These are phyloP conservation scores for Saccharomycopsis olivae DNA, from an alignment of 805 yeast genomes.

Conservation along the genomic window DNA sequence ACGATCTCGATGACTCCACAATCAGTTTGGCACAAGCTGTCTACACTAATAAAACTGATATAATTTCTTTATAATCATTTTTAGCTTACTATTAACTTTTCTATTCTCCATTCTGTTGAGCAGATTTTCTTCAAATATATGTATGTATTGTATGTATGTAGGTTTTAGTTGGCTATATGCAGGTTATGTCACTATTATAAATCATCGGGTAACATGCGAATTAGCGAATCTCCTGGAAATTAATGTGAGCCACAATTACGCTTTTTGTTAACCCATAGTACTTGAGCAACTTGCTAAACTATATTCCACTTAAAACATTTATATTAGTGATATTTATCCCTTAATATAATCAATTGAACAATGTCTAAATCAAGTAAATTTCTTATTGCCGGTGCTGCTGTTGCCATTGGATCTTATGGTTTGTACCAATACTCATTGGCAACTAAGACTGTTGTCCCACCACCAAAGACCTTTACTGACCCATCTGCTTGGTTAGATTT, in stretches of 20 bases:
- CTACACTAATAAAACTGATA: constrained; percentile 23
- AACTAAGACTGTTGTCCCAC: neutral
- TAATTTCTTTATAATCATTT: neutral
- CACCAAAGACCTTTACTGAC: constrained; percentile 40
- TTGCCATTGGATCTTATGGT: neutral
- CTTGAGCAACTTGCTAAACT: too few relatives aligned
- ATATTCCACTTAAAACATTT: too few relatives aligned
- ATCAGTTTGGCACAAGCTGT: constrained; percentile 37
- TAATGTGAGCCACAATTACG: too few relatives aligned
- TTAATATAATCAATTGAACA: too few relatives aligned
- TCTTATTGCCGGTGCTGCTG: neutral
- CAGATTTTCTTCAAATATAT: too few relatives aligned
- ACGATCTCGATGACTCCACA: constrained; percentile 35
- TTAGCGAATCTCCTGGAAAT: too few relatives aligned
- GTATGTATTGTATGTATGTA: too few relatives aligned
- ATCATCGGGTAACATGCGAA: too few relatives aligned
- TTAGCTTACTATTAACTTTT: neutral
- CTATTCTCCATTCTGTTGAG: too few relatives aligned
- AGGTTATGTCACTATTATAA: too few relatives aligned
- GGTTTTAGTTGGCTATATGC: too few relatives aligned
- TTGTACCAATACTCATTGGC: neutral
- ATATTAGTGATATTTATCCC: neutral
- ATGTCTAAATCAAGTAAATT: neutral
- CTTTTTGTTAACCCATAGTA: too few relatives aligned
- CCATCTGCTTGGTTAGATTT: constrained; percentile 66